A percentile compares a stretch with the other conserved stretches of the same genome.
phyloP scores from a whole-genome alignment of 1,284 basidiomycete species.

The Malassezia obtusa region DNA sequence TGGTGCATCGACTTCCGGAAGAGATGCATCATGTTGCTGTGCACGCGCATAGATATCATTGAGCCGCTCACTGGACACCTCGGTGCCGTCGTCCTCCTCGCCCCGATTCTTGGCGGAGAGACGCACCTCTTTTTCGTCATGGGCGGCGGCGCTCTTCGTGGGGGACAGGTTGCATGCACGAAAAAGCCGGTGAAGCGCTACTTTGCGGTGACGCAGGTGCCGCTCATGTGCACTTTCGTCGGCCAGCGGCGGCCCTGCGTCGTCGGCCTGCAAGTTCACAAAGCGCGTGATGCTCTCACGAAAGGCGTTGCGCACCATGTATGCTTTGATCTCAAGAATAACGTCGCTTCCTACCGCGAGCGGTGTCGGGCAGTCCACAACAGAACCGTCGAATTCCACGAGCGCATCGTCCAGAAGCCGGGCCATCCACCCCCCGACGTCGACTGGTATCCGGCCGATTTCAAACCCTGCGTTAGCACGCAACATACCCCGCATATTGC shows the following conservation, averaged over 20 bases:
- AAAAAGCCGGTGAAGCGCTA: slow-evolving; percentile 47
- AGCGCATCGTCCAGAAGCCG: slow-evolving; percentile 36
- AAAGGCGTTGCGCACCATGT: slow-evolving; percentile 18
- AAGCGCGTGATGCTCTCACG: slow-evolving; percentile 1
- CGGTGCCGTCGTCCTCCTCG: slow-evolving; percentile 36
- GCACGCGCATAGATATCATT: slow-evolving; percentile 57
- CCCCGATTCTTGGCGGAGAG: not conserved
- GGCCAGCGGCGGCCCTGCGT: slow-evolving; percentile 42
- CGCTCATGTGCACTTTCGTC: slow-evolving; percentile 66
- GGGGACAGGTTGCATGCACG: slow-evolving; percentile 35
- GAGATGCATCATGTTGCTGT: slow-evolving; percentile 59
- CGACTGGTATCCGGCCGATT: slow-evolving; percentile 34
- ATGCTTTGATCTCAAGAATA: slow-evolving; percentile 38
- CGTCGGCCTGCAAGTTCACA: not conserved
- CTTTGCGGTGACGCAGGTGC: slow-evolving; percentile 64
- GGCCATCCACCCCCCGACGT: slow-evolving; percentile 42
- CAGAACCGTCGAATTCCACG: slow-evolving; percentile 34
- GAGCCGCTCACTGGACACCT: slow-evolving; percentile 27
- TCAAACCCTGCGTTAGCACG: slow-evolving; percentile 27
- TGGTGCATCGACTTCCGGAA: slow-evolving; percentile 73
- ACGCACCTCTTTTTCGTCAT: slow-evolving; percentile 8
- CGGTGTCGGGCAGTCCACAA: slow-evolving; percentile 36
- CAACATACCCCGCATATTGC: slow-evolving; percentile 30
- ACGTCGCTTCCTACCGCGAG: slow-evolving; percentile 40
- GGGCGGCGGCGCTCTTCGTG: not conserved